These are phyloP conservation scores for Cyclanthera cordifolia DNA, from an alignment of 306 rosid species.

Conservation along the genomic window DNA sequence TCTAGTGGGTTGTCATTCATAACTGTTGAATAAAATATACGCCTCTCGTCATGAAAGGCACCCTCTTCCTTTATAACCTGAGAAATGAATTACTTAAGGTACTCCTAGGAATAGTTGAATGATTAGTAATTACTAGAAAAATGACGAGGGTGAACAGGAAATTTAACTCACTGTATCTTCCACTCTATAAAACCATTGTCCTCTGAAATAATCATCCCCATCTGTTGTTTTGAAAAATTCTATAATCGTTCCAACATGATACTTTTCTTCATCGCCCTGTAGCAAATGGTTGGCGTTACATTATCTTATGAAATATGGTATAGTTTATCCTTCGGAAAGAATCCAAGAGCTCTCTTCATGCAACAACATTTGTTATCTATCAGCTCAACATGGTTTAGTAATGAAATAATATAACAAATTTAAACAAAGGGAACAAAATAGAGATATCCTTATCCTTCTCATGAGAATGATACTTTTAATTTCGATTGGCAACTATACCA, in stretches of 20 bases:
- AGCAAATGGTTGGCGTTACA: constrained; percentile 19
- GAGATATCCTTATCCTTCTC: neutral
- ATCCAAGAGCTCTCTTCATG: neutral
- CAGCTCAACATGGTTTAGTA: neutral
- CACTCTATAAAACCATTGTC: constrained; percentile 84
- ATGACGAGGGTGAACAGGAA: neutral
- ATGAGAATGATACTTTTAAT: neutral
- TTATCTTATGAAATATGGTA: constrained; percentile 10
- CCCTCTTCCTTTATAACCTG: constrained; percentile 71
- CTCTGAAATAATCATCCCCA: constrained; percentile 57
- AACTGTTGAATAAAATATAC: constrained; percentile 74
- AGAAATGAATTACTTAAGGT: constrained; percentile 17
- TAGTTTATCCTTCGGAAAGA: neutral
- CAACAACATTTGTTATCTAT: neutral
- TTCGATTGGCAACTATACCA: neutral
- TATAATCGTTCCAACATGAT: constrained; percentile 62
- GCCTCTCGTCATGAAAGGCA: constrained; percentile 67
- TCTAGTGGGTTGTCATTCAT: constrained; percentile 82
- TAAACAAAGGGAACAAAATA: constrained; percentile 2
- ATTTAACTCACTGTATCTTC: constrained; percentile 75
- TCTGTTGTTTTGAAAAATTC: constrained; percentile 75
- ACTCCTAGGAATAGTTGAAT: neutral
- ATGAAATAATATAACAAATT: neutral
- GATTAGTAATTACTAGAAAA: neutral
- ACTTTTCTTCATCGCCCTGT: constrained; percentile 61